phyloP scores from a whole-genome alignment of 2,329 filamentous ascomycete species.

The Aspergillus pseudoglaucus region DNA sequence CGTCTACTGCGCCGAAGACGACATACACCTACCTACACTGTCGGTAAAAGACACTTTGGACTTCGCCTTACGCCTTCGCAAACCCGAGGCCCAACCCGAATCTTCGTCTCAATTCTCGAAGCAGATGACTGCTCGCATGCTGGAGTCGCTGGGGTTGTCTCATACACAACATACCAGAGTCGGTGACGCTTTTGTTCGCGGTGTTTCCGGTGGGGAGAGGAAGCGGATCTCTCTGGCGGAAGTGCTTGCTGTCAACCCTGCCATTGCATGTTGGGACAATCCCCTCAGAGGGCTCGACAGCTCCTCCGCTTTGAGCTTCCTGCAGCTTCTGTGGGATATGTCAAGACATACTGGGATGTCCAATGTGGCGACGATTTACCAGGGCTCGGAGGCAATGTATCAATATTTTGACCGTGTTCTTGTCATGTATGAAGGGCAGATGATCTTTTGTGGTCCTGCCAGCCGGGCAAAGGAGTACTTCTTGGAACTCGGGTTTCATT shows the following conservation, averaged over 20 bases:
- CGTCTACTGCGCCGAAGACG: slow-evolving; percentile 73
- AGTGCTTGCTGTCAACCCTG: not conserved
- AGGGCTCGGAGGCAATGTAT: slow-evolving; percentile 1
- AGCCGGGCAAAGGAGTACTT: slow-evolving; percentile 3
- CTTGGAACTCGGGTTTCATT: slow-evolving; percentile 2
- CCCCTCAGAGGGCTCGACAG: not conserved
- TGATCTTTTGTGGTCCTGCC: not conserved
- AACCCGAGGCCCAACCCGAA: not conserved
- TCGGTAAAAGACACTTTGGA: slow-evolving; percentile 68
- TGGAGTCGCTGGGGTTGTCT: slow-evolving; percentile 8
- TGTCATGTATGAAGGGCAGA: not conserved
- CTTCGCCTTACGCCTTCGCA: slow-evolving; percentile 58
- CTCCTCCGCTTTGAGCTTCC: not conserved
- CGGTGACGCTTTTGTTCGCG: slow-evolving; percentile 10
- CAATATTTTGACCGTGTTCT: slow-evolving; percentile 1
- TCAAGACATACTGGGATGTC: not conserved
- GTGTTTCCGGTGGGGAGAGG: slow-evolving; percentile 10
- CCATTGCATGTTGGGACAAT: not conserved
- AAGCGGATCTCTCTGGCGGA: slow-evolving; percentile 8
- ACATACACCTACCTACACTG: slow-evolving; percentile 69
- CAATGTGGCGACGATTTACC: not conserved
- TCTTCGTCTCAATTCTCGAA: not conserved
- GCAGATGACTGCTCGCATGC: slow-evolving; percentile 3
- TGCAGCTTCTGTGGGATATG: not conserved
- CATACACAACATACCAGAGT: slow-evolving; percentile 9